These are phyloP conservation scores for Asparagopsis taxiformis DNA, from an alignment of 31 red algal species.

Conservation along the genomic window DNA sequence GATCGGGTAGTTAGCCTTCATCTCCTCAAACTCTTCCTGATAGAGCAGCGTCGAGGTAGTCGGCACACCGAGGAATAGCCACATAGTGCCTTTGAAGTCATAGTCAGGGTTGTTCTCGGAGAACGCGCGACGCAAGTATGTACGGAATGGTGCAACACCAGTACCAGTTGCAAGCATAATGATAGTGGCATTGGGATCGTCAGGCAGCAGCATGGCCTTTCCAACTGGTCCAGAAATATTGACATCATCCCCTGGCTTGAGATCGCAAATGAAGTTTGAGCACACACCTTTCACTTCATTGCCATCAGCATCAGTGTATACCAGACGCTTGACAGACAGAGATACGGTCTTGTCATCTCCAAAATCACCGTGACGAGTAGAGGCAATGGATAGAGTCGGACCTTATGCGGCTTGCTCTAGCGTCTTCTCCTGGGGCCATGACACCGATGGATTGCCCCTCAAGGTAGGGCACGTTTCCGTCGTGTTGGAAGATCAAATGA, in stretches of 20 bases:
- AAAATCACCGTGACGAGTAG: slow-evolving; percentile 89
- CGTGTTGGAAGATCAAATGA: slow-evolving; percentile 92
- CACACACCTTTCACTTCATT: slow-evolving; percentile 96
- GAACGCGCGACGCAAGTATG: slow-evolving; percentile 89
- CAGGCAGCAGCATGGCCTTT: slow-evolving; percentile 95
- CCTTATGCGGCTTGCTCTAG: slow-evolving; percentile 82
- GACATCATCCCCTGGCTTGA: slow-evolving; percentile 86
- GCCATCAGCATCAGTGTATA: slow-evolving; percentile 83
- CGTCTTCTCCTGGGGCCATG: slow-evolving; percentile 82
- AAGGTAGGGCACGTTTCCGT: slow-evolving; percentile 88
- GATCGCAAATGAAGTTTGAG: slow-evolving; percentile 93
- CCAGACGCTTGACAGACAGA: slow-evolving; percentile 90
- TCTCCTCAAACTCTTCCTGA: slow-evolving; percentile 92
- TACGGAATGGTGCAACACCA: slow-evolving; percentile 95
- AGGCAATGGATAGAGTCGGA: slow-evolving; percentile 97
- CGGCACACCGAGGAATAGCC: slow-evolving; percentile 95
- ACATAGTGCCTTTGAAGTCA: slow-evolving; percentile 94
- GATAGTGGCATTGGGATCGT: slow-evolving; percentile 91
- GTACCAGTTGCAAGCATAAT: slow-evolving; percentile 98
- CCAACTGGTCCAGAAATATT: slow-evolving; percentile 93
- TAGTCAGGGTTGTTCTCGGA: slow-evolving; percentile 87
- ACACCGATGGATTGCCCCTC: slow-evolving; percentile 98
- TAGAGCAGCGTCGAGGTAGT: slow-evolving; percentile 89
- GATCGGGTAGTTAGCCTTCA: slow-evolving; percentile 87
- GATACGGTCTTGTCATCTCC: slow-evolving; percentile 91